phyloP scores from a whole-genome alignment of 352 stramenopile genomes.

The Blastocystis sp. region DNA sequence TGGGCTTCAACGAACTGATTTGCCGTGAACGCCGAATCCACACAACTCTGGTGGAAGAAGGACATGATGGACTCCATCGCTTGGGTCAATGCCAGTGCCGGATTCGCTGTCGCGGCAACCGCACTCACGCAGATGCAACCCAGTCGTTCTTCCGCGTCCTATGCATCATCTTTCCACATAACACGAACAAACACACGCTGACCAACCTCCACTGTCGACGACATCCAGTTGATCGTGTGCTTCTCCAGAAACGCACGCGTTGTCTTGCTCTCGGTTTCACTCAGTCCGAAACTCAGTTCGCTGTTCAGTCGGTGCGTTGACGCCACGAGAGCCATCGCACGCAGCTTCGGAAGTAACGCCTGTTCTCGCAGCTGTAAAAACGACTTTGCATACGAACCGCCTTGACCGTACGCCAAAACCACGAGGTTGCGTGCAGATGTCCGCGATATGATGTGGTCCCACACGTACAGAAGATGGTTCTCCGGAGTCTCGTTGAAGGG shows the following conservation, averaged over 20 bases:
- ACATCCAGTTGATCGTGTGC: constrained; percentile 77
- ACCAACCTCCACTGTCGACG: constrained; percentile 37
- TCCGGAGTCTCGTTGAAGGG: constrained; percentile 71
- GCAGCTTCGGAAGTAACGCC: constrained; percentile 74
- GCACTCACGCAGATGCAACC: constrained; percentile 44
- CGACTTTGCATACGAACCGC: constrained; percentile 75
- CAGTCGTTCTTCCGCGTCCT: constrained; percentile 44
- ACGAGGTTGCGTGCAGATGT: constrained; percentile 68
- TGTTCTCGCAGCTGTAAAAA: constrained; percentile 72
- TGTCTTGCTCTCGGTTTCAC: background rate
- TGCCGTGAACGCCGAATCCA: background rate
- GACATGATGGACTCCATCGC: constrained; percentile 32
- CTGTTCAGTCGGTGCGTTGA: constrained; percentile 64
- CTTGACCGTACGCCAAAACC: constrained; percentile 76
- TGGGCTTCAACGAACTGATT: constrained; percentile 1
- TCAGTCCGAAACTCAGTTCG: constrained; percentile 40
- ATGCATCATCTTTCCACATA: background rate
- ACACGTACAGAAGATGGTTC: constrained; percentile 75
- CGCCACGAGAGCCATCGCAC: constrained; percentile 73
- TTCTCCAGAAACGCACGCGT: constrained; percentile 66
- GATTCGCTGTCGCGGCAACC: background rate
- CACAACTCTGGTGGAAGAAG: constrained; percentile 33
- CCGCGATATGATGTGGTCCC: constrained; percentile 70
- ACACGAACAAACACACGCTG: background rate
- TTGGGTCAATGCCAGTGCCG: background rate